Conservation (phyloP, 2,329 filamentous ascomycete genomes). For the Cephalotrichum gorgonifer region DNA sequence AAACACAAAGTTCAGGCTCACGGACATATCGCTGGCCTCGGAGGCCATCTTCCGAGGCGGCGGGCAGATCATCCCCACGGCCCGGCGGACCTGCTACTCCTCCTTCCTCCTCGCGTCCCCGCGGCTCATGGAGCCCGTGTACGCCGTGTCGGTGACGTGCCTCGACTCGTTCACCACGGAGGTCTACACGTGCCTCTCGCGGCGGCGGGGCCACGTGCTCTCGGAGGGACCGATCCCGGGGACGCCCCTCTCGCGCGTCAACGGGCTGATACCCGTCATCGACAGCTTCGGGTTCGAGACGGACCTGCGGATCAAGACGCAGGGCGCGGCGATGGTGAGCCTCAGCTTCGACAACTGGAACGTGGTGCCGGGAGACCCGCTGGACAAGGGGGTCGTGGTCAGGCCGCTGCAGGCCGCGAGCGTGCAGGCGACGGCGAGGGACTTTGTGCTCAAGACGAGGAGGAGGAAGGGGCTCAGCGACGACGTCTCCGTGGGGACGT, state of each 20-base stretch:
- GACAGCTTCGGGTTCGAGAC: conserved; percentile 98
- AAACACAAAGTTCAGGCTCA: conserved; percentile 95
- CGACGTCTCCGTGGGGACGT: conserved; percentile 92
- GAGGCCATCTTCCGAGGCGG: conserved; percentile 93
- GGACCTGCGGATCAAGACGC: conserved; percentile 89
- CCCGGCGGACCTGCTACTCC: conserved; percentile 84
- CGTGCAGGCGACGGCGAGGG: conserved; percentile 80
- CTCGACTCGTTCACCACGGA: conserved; percentile 81
- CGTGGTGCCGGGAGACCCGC: conserved; percentile 88
- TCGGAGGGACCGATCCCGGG: conserved; percentile 91
- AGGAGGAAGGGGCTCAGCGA: conserved; percentile 88
- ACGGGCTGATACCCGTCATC: conserved; percentile 86
- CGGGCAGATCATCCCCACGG: conserved; percentile 94
- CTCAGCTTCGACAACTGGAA: conserved; percentile 94
- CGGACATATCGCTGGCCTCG: conserved; percentile 73
- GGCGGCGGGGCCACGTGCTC: conserved; percentile 82
- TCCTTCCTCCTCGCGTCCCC: conserved; percentile 96
- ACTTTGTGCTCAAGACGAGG: conserved; percentile 95
- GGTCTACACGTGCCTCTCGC: conserved; percentile 83
- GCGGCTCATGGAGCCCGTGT: conserved; percentile 92
- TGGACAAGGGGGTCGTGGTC: conserved; percentile 77
- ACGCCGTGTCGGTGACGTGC: conserved; percentile 85
- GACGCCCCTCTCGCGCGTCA: conserved; percentile 85
- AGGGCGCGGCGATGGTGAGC: conserved; percentile 82
- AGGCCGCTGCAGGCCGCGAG: conserved; percentile 78